Conservation (phyloP, 768 basidiomycete genomes). For the Pleurotus sapidus region DNA sequence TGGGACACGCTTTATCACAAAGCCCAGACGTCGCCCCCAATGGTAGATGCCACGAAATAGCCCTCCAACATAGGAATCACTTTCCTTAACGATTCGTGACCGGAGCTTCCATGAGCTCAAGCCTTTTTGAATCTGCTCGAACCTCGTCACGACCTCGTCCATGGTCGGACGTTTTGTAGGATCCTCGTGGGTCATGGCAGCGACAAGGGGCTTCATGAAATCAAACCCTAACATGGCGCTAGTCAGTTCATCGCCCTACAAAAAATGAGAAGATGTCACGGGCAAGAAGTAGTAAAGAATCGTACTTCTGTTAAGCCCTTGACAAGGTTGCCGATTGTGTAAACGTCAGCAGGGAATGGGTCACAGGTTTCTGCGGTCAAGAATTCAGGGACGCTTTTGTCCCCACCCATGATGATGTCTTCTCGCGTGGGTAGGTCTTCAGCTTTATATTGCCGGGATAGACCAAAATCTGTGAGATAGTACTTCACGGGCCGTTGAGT, state of each 20-base stretch:
- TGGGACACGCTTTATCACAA: conserved; percentile 1
- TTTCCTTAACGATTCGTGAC: conserved; percentile 14
- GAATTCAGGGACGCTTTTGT: conserved; percentile 36
- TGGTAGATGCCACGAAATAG: conserved; percentile 4
- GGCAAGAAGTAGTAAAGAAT: too few relatives aligned
- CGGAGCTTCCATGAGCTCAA: conserved; percentile 29
- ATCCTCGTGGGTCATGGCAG: conserved; percentile 32
- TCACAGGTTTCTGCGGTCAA: conserved; percentile 17
- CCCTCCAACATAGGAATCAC: not conserved
- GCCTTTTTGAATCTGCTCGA: conserved; percentile 20
- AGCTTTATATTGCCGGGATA: conserved; percentile 22
- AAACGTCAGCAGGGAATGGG: conserved; percentile 32
- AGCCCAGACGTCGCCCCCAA: conserved; percentile 6
- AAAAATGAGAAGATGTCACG: not conserved
- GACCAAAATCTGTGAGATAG: conserved; percentile 29
- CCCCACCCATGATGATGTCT: conserved; percentile 31
- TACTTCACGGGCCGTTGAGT: conserved; percentile 22
- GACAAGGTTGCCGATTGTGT: conserved; percentile 28
- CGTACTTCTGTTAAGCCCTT: conserved; percentile 10
- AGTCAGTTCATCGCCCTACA: not conserved
- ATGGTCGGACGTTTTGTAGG: conserved; percentile 32
- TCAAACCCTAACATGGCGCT: conserved; percentile 19
- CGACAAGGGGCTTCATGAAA: conserved; percentile 25
- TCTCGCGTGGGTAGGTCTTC: conserved; percentile 22
- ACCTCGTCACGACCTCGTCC: conserved; percentile 29